Percentiles rank a stretch among this genome's conserved stretches.
Evolutionary conservation across 768 basidiomycete species (phyloP).

Genomic region (Lyophyllum shimeji): DNA sequence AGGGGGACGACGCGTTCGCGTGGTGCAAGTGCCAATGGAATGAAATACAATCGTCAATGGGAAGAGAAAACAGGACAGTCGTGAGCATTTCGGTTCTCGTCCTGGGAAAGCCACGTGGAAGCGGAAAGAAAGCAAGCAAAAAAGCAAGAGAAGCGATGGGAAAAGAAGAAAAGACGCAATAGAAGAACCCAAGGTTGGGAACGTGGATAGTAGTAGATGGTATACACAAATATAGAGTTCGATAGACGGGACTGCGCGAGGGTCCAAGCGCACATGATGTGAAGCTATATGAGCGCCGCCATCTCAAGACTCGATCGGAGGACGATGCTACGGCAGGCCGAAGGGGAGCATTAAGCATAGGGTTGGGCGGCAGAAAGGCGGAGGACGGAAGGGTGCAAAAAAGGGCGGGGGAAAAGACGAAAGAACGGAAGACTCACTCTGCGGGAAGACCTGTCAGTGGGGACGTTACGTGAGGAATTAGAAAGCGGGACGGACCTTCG

Average conservation of each 20-base stretch:
- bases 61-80: slow-evolving; percentile 21
- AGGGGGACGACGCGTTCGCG: no score
- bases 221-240: slow-evolving; percentile 6
- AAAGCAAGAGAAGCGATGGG: background rate
- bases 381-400: slow-evolving; percentile 17
- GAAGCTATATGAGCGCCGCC: slow-evolving; percentile 60
- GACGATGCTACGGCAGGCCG: slow-evolving; percentile 53
- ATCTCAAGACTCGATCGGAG: slow-evolving; percentile 64
- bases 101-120: slow-evolving; percentile 14
- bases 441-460: slow-evolving; percentile 13
- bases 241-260: slow-evolving; percentile 19
- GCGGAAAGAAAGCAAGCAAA: background rate
- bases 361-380: slow-evolving; percentile 16
- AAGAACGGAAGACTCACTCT: slow-evolving; percentile 63
- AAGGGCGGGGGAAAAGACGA: slow-evolving; percentile 21
- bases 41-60: slow-evolving; percentile 11
- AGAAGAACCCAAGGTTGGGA: slow-evolving; percentile 16
- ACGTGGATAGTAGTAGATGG: slow-evolving; percentile 15
- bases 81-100: slow-evolving; percentile 24
- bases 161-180: slow-evolving; percentile 14
- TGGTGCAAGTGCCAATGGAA: background rate
- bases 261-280: slow-evolving; percentile 17
- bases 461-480: background rate
- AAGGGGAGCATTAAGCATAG: slow-evolving; percentile 31
- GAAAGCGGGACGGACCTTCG: slow-evolving; percentile 62